phyloP scores from a whole-genome alignment of 805 yeast species.

The Saccharomyces eubayanus region DNA sequence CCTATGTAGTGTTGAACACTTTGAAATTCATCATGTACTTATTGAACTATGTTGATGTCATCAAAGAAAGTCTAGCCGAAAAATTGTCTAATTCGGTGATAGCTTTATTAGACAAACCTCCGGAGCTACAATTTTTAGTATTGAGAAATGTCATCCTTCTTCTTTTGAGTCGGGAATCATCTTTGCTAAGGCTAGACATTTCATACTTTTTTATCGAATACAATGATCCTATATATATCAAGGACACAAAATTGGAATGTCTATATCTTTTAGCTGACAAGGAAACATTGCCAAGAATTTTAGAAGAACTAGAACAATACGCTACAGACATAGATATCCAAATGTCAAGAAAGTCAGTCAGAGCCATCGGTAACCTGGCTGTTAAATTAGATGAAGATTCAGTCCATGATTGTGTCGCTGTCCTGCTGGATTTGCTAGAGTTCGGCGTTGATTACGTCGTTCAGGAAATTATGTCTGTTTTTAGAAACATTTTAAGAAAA shows the following conservation, averaged over 20 bases:
- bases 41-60: slow-evolving; percentile 56
- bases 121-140: slow-evolving; percentile 77
- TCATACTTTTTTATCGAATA: slow-evolving; percentile 72
- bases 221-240: slow-evolving; percentile 80
- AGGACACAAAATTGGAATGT: slow-evolving; percentile 84
- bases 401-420: slow-evolving; percentile 55
- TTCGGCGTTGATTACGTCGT: slow-evolving; percentile 65
- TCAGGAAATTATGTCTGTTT: slow-evolving; percentile 71
- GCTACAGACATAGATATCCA: slow-evolving; percentile 80
- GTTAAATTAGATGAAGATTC: slow-evolving; percentile 54
- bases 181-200: slow-evolving; percentile 54
- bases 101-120: slow-evolving; percentile 61
- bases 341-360: slow-evolving; percentile 78
- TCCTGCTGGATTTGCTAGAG: slow-evolving; percentile 49
- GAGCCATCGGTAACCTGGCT: slow-evolving; percentile 86
- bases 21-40: slow-evolving; percentile 64
- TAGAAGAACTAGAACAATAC: slow-evolving; percentile 74
- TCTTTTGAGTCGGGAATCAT: slow-evolving; percentile 54
- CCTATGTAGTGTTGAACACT: slow-evolving; percentile 73
- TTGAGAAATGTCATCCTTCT: slow-evolving; percentile 72
- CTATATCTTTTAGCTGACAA: slow-evolving; percentile 70
- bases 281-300: slow-evolving; percentile 48
- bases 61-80: slow-evolving; percentile 49
- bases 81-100: slow-evolving; percentile 62
- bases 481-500: slow-evolving; percentile 66